Evolutionary conservation across 2,329 filamentous ascomycete species (phyloP), one percentile per base, ranked within the genome.

Genomic region (Hypoxylon sp.): DNA sequence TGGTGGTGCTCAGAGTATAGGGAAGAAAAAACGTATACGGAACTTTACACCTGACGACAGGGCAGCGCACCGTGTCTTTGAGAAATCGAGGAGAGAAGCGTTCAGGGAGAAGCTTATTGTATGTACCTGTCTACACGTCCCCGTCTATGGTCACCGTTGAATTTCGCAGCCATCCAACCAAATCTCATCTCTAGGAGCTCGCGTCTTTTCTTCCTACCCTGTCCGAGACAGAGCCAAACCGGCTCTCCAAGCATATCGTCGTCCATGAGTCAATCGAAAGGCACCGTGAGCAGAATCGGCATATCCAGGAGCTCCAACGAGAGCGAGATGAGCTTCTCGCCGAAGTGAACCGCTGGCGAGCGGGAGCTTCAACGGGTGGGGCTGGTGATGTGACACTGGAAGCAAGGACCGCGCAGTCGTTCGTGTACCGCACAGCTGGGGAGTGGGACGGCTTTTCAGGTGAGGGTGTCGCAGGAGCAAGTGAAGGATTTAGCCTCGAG

Each of bases 1-100:
- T 11, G 22, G 35, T 25, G 25, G 20, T 20, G 20, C 20, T 40
- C 57, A 50, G 31, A 40, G 44, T 22, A 50, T 44, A 59, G 44
- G 63, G 62, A 74, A 70, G 71, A 81, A 79, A 70, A 82, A 81
- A 66, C 74, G 80, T 8, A 72, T 81, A 17, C 76, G 80, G 10
- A 79, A 81, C 69, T 82, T 81, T 69, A 82, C 81, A 1, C 77
- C 79, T 4, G 75, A 82, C 55, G 81, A 83, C 56, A 80, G 81
- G 8, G 81, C 81, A 2, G 77, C 78, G 4, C 81, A 83, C 66
- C 77, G 80, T 0, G 75, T 80, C 6, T 82, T 83, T 67, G 81
- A 83, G 59, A 79, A 79, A 68, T 79, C 77, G 2, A 79, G 81
- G 13, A 77, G 81, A n/a, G 81, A 82, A 66, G 78, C 81, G 0